Conservation (phyloP, 345 rosid genomes). For the Capsella bursapastoris region DNA sequence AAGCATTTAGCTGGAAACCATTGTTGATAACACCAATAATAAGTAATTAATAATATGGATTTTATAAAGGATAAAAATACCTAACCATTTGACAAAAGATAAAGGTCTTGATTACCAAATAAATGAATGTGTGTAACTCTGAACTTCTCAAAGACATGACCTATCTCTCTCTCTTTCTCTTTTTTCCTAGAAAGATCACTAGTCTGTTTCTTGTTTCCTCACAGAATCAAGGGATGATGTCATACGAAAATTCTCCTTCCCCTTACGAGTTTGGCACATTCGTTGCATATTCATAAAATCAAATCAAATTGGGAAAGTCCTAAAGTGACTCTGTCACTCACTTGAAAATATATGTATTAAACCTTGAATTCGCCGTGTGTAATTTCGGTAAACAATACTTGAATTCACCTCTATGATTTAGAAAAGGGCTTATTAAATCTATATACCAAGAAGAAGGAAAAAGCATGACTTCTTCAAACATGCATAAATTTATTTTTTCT, state of each 20-base stretch:
- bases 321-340: conserved; percentile 11
- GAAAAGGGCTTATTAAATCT: not conserved
- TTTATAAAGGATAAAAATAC: not conserved
- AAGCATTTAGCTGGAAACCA: conserved; percentile 36
- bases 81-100: conserved; percentile 13
- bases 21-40: not conserved
- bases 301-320: conserved; percentile 2
- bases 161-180: conserved; percentile 16
- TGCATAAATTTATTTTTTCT: not conserved
- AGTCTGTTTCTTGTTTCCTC: conserved; percentile 35
- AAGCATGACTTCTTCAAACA: not conserved
- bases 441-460: not conserved
- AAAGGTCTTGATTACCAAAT: conserved; percentile 16
- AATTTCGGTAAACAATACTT: not conserved
- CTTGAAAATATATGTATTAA: not conserved
- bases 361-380: not conserved
- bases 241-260: conserved; percentile 13
- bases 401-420: not conserved
- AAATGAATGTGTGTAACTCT: conserved; percentile 28
- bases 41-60: not conserved
- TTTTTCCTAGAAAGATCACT: conserved; percentile 19
- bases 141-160: conserved; percentile 33
- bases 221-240: conserved; percentile 35
- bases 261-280: conserved; percentile 19
- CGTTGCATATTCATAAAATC: conserved; percentile 13